These are phyloP conservation scores for Tetradesmus obliquus DNA, from an alignment of 139 green algal genomes.

Conservation along the genomic window DNA sequence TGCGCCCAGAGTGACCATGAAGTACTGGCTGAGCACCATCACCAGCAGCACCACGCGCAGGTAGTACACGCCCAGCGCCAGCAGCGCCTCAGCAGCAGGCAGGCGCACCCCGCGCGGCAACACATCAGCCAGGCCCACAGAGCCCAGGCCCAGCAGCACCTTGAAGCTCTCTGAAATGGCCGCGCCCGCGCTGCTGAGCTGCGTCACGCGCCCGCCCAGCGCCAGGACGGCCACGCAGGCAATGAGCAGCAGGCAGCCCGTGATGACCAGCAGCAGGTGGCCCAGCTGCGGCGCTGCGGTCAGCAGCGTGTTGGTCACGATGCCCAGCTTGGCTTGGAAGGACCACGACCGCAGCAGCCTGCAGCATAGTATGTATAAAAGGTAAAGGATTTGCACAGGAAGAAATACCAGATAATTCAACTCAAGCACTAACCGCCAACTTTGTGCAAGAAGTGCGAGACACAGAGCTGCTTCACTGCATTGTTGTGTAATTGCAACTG, in stretches of 20 bases:
- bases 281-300: slow-evolving; percentile 12
- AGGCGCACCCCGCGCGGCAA: neutral
- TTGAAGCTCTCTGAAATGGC: neutral
- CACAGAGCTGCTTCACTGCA: too few species aligned
- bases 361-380: neutral
- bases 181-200: neutral
- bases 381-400: neutral
- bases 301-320: slow-evolving; percentile 50
- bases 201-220: neutral
- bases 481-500: too few species aligned
- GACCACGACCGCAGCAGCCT: slow-evolving; percentile 45
- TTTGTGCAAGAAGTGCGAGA: too few species aligned
- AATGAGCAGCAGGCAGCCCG: slow-evolving; percentile 18
- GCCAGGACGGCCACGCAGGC: neutral
- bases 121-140: neutral
- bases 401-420: neutral
- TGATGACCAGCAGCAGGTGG: slow-evolving; percentile 50
- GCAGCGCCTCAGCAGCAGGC: neutral
- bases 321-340: slow-evolving; percentile 57
- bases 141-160: neutral
- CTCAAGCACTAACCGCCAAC: too few species aligned
- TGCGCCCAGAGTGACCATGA: slow-evolving; percentile 34
- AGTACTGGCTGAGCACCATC: slow-evolving; percentile 48
- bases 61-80: neutral
- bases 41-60: slow-evolving; percentile 36